Conservation (phyloP, 805 yeast genomes). For the Suhomyces sp. region DNA sequence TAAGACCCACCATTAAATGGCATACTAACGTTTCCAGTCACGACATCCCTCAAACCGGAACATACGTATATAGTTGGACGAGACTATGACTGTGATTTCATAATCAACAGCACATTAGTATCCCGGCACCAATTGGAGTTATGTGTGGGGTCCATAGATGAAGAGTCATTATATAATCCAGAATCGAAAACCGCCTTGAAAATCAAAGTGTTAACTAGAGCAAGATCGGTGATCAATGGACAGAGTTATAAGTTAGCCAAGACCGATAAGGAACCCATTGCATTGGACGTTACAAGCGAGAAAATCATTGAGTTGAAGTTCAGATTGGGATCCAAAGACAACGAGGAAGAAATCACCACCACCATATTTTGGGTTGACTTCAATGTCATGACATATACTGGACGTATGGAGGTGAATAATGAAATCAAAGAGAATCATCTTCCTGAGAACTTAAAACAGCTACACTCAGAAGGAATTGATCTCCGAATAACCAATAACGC, state of each 20-base stretch:
- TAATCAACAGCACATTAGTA: constrained; percentile 28
- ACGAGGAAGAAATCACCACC: constrained; percentile 8
- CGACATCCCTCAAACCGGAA: constrained; percentile 7
- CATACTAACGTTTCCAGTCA: constrained; percentile 2
- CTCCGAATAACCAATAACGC: constrained; percentile 18
- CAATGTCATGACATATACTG: constrained; percentile 8
- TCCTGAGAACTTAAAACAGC: constrained; percentile 5
- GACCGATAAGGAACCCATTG: constrained; percentile 9
- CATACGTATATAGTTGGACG: constrained; percentile 27
- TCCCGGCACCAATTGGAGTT: constrained; percentile 32
- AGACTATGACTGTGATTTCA: constrained; percentile 25
- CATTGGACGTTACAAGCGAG: constrained; percentile 11
- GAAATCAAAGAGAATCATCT: background rate
- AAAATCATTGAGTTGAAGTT: constrained; percentile 9
- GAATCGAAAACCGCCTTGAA: constrained; percentile 16
- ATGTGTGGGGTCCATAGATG: constrained; percentile 12
- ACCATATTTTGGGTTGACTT: constrained; percentile 11
- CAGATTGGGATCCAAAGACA: constrained; percentile 5
- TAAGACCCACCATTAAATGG: too few species aligned
- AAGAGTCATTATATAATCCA: background rate
- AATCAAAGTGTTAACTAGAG: constrained; percentile 27
- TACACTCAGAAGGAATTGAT: constrained; percentile 16
- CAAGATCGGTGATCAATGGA: constrained; percentile 31
- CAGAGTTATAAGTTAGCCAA: constrained; percentile 18
- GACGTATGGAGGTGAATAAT: background rate